Conservation (phyloP, 1,139 yeast genomes). For the Magnusiomyces sp. region DNA sequence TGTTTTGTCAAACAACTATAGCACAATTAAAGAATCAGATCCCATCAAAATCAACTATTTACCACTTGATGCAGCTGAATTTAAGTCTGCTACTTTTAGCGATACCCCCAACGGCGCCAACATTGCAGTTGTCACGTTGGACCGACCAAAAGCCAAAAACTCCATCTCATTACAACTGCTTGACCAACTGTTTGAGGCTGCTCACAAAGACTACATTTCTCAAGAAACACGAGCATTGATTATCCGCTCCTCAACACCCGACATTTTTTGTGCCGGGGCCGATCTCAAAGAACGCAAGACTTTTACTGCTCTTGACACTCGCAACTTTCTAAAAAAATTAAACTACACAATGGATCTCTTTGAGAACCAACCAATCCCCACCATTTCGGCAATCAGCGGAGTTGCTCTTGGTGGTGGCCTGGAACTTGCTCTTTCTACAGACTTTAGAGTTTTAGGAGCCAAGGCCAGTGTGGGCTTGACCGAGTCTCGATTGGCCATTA, state of each 20-base stretch:
- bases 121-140: slow-evolving; percentile 25
- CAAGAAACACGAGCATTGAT: slow-evolving; percentile 25
- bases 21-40: not conserved
- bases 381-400: slow-evolving; percentile 27
- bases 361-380: slow-evolving; percentile 26
- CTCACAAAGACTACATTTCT: slow-evolving; percentile 13
- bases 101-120: slow-evolving; percentile 12
- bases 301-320: slow-evolving; percentile 26
- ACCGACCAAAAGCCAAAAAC: slow-evolving; percentile 29
- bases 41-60: not conserved
- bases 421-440: slow-evolving; percentile 27
- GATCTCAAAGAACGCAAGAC: slow-evolving; percentile 30
- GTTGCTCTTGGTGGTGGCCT: slow-evolving; percentile 30
- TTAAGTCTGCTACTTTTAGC: not conserved
- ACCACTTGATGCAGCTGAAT: not conserved
- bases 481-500: slow-evolving; percentile 26
- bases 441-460: slow-evolving; percentile 24
- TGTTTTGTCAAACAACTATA: no score
- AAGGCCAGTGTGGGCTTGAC: slow-evolving; percentile 24
- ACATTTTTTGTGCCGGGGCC: slow-evolving; percentile 31
- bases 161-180: slow-evolving; percentile 27
- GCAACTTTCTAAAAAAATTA: slow-evolving; percentile 24
- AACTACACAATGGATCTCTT: slow-evolving; percentile 24
- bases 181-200: slow-evolving; percentile 22
- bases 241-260: slow-evolving; percentile 23